Base-by-base conservation (phyloP, 2,329 filamentous ascomycete species). In the Exophiala alcalophila region DNA sequence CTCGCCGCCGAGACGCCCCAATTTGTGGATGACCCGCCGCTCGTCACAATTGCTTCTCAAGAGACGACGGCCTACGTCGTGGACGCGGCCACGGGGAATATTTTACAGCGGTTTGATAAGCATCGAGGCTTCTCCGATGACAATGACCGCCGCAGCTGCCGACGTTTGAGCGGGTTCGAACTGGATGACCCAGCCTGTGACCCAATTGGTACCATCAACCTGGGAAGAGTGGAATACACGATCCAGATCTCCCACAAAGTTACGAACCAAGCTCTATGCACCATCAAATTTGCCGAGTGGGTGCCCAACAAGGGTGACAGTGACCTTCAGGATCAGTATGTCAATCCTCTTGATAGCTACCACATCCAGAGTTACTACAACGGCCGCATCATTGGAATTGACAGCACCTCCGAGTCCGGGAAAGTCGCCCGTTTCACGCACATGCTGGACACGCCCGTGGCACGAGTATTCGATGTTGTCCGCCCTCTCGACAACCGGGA, bases 201-300 rank as follows among this genome's bases (percentile, higher is more conserved):
- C 54, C 81, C 84, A 7, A 81, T 78, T 29, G 86, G 88, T 21
- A 92, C 84, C 23, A 78, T 95, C 48, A 89, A 86, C 0, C 74
- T 96, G 1, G 89, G 88, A 19, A 80, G 87, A 37, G 88, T 87
- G 26, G 89, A 96, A 63, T 98, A 98, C 65, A 91, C 80, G 4
- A 83, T 98, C 47, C 81, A 77, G 42, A 94, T 98, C 30, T 84
- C 89, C 53, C 83, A 86, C 47, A 78, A 76, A 30, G 78, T 84
- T 54, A 82, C 80, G 3, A 83, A 84, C 1, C 78, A 83, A 46
- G 78, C 80, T 5, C 84, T 98, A 50, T 94, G 89, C 58, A 95
- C 87, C 0, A 78, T 98, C 55, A 90, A 81, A 53, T 98, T 94
- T 61, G 85, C 88, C 8, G 92, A 98, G 63, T 98, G 92, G 92